Evolutionary conservation across 495 filamentous ascomycete species (phyloP), one percentile per base, ranked within the genome.

Genomic region (Alectoria sarmentosa): DNA sequence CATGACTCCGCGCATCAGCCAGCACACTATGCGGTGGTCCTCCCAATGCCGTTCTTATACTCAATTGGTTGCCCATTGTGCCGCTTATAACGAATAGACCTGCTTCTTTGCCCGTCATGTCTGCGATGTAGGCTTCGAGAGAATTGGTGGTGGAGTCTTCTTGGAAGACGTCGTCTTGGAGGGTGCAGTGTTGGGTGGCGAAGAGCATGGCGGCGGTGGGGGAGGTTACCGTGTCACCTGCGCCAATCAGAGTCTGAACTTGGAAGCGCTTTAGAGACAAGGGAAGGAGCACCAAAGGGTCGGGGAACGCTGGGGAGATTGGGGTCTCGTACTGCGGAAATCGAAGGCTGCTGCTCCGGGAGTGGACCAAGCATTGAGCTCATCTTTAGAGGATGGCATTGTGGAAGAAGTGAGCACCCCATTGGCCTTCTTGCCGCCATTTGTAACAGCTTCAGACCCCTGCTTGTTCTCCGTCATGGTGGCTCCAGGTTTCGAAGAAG

Each of bases 201-300:
- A 80, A 74, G 21, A 96, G 86, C 92, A 96, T 96, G 15, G 86
- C 82, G 7, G 79, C 60, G 46, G 91, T 96, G 3, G 93, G 92
- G 1, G 90, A 92, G 11, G 93, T 98, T 76, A 92, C 83, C 32
- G 88, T 89, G 71, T 98, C 92, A 74, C 83, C 83, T 85, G 72
- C n/a, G n/a, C n/a, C n/a, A n/a, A n/a, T n/a, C n/a, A n/a, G n/a
- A n/a, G n/a, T n/a, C n/a, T n/a, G n/a, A n/a, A n/a, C n/a, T n/a
- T n/a, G n/a, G n/a, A n/a, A n/a, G n/a, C n/a, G n/a, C n/a, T n/a
- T n/a, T n/a, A n/a, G n/a, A n/a, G n/a, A n/a, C n/a, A n/a, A n/a
- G n/a, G n/a, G n/a, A n/a, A n/a, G n/a, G n/a, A n/a, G n/a, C n/a
- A n/a, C n/a, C n/a, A n/a, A n/a, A n/a, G n/a, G n/a, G n/a, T n/a